Conservation (phyloP, 208 protist species). For the Blastocrithidia nonstop region DNA sequence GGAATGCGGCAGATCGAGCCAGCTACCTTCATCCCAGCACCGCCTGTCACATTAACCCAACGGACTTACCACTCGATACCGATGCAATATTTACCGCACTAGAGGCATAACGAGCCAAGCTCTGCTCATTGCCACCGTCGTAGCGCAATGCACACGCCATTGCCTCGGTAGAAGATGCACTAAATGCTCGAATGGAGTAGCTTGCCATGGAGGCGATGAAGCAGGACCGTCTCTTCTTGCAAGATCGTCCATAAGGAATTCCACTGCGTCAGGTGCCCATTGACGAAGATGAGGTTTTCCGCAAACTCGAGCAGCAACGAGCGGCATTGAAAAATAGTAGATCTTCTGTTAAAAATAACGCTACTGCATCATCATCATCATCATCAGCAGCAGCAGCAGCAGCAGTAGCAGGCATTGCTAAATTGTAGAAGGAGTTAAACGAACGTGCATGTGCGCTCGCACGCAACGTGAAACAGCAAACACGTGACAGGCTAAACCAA, state of each 20-base stretch:
- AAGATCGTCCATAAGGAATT: slow-evolving; percentile 46
- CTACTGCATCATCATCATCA: too few relatives aligned
- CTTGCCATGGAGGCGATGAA: slow-evolving; percentile 46
- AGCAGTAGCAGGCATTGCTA: slow-evolving; percentile 15
- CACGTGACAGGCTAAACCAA: slow-evolving; percentile 40
- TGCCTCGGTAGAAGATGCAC: slow-evolving; percentile 23
- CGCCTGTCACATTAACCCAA: slow-evolving; percentile 25
- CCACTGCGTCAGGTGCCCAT: slow-evolving; percentile 39
- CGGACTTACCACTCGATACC: slow-evolving; percentile 57
- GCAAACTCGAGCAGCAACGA: slow-evolving; percentile 41
- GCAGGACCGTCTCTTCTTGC: slow-evolving; percentile 66
- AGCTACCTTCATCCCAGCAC: slow-evolving; percentile 19
- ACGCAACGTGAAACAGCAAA: slow-evolving; percentile 25
- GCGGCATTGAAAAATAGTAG: slow-evolving; percentile 43
- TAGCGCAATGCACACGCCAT: slow-evolving; percentile 21
- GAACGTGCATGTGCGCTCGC: slow-evolving; percentile 31
- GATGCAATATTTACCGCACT: slow-evolving; percentile 44
- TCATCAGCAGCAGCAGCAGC: slow-evolving; percentile 12
- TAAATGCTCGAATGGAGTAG: slow-evolving; percentile 45
- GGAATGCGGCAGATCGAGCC: slow-evolving; percentile 39
- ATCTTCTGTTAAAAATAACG: too few relatives aligned
- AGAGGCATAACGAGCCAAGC: slow-evolving; percentile 40
- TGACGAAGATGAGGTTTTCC: slow-evolving; percentile 46
- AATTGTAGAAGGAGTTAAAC: slow-evolving; percentile 62
- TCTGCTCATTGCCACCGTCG: slow-evolving; percentile 25